These are phyloP conservation scores for Petunia axillaris DNA, from an alignment of 257 asterid species.

Conservation along the genomic window DNA sequence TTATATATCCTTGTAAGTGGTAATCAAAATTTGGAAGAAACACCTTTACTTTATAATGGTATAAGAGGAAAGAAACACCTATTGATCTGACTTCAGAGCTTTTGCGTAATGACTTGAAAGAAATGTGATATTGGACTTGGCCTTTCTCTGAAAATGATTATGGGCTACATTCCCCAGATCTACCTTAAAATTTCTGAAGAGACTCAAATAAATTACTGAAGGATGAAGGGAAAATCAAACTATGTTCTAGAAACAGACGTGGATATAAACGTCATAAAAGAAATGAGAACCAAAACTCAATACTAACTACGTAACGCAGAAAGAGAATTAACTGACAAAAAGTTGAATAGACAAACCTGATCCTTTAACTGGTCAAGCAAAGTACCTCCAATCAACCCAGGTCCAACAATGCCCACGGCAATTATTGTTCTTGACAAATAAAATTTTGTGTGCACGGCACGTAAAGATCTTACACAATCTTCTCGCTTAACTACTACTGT, in stretches of 20 bases:
- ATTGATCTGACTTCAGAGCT: background rate
- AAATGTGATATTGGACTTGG: slow-evolving; percentile 16
- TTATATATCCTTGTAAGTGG: too few relatives aligned
- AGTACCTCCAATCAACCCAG: slow-evolving; percentile 95
- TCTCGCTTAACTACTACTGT: slow-evolving; percentile 93
- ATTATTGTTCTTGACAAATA: slow-evolving; percentile 90
- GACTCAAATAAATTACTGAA: background rate
- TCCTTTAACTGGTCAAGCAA: slow-evolving; percentile 94
- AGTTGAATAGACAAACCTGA: slow-evolving; percentile 56
- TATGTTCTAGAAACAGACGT: background rate
- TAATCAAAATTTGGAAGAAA: too few relatives aligned
- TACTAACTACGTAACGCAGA: background rate
- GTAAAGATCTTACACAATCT: slow-evolving; percentile 87
- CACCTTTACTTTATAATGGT: too few relatives aligned
- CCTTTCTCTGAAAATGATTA: background rate
- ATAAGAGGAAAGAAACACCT: background rate
- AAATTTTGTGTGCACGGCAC: slow-evolving; percentile 99
- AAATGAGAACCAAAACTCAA: background rate
- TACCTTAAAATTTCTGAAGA: background rate
- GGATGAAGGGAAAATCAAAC: background rate
- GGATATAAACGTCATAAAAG: slow-evolving; percentile 8
- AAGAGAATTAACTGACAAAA: slow-evolving; percentile 6
- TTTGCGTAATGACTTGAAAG: background rate
- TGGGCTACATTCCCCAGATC: background rate
- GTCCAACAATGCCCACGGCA: slow-evolving; percentile 95